Evolutionary conservation across 805 yeast genomes (phyloP), one percentile per base, ranked within the genome.

Genomic region (Monosporozyma siamensis): DNA sequence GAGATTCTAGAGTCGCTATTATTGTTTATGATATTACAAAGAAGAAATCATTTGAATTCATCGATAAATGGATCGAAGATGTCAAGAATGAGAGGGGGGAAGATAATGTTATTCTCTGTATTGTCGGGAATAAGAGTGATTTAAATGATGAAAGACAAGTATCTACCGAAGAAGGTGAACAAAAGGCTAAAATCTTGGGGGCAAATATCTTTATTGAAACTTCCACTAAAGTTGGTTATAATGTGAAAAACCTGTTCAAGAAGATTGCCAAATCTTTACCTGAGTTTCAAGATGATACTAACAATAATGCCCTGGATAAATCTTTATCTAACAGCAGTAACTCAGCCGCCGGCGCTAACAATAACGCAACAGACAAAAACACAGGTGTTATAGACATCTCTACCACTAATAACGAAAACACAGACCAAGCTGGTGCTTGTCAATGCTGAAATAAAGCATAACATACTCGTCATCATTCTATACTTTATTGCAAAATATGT

Each of bases 1-100:
- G 98, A 53, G 98, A 92, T 63, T 83, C 94, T 12, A 88, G 89
- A 54, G 97, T 92, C n/a, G 97, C 98, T 0, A 94, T 92, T 38
- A 81, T 92, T 22, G 95, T 94, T 18, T 90, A 90, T 66, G 98
- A 92, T 61, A 82, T 90, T 45, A 87, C 97, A 6, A 82, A 79
- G 57, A 81, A 75, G 59, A 84, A 84, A 55, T 78, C 95, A 15
- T 90, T 90, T 65, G 82, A 80, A 45, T 81, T 82, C 51, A 78
- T 92, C 51, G 78, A 77, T 51, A 84, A 85, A 61, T 92, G 98
- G 98, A 80, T 87, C 50, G 92, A 85, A 53, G 97, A 90, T 59
- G 97, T 92, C 6, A 82, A 83, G 58, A 80, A 86, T 48, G 98
- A 90, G 67, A 74, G 97, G 49, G 97, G 96, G 9, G 71, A 72